Evolutionary conservation across 2,329 filamentous ascomycete species (phyloP).

Genomic region (Lachnum nothofagi): DNA sequence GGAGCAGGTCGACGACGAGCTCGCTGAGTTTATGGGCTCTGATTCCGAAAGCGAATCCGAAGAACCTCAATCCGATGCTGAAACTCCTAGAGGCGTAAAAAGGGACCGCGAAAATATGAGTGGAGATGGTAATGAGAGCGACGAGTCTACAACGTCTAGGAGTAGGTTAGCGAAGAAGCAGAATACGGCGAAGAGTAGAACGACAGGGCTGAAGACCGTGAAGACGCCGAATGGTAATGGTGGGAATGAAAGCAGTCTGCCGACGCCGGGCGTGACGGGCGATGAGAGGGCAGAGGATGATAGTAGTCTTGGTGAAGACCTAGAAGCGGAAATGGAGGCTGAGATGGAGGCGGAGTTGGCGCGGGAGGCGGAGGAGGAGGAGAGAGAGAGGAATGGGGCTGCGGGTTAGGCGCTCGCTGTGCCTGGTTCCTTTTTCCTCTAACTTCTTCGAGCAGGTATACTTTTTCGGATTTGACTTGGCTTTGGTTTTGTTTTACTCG

Average conservation of each 20-base stretch:
- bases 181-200: slow-evolving; percentile 42
- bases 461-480: too few relatives aligned
- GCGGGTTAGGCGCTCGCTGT: too few relatives aligned
- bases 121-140: slow-evolving; percentile 38
- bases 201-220: slow-evolving; percentile 44
- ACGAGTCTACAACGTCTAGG: slow-evolving; percentile 21
- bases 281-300: slow-evolving; percentile 47
- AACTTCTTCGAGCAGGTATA: too few relatives aligned
- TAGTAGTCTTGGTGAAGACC: slow-evolving; percentile 46
- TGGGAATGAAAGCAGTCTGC: slow-evolving; percentile 36
- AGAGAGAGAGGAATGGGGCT: neutral
- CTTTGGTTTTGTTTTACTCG: too few relatives aligned
- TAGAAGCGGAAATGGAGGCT: slow-evolving; percentile 34
- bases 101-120: slow-evolving; percentile 31
- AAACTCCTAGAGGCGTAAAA: slow-evolving; percentile 26
- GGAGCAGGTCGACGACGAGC: slow-evolving; percentile 62
- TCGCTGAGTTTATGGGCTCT: slow-evolving; percentile 66
- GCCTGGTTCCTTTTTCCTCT: too few relatives aligned
- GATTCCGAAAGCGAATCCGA: slow-evolving; percentile 49
- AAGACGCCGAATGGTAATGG: slow-evolving; percentile 38
- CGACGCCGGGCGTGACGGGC: slow-evolving; percentile 39
- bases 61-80: too few relatives aligned
- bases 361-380: neutral
- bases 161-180: slow-evolving; percentile 48
- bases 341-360: slow-evolving; percentile 26